These are phyloP conservation scores for Trichophyton simii DNA, from an alignment of 2,329 filamentous ascomycete species.

Conservation along the genomic window DNA sequence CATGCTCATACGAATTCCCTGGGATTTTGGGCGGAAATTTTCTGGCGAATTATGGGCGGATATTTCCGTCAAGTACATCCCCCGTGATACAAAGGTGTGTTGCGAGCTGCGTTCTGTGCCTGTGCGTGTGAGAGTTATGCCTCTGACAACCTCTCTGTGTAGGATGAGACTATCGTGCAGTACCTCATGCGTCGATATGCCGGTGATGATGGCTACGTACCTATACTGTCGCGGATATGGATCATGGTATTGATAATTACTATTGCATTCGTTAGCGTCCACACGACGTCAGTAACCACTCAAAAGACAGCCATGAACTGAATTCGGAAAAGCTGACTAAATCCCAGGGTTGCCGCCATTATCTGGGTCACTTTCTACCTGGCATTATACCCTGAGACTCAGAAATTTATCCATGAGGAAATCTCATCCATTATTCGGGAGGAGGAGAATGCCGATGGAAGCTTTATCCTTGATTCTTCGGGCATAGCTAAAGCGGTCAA, in stretches of 20 bases:
- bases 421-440: not conserved
- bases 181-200: not conserved
- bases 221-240: not conserved
- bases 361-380: not conserved
- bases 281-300: not conserved
- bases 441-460: not conserved
- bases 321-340: not conserved
- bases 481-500: not conserved
- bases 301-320: not conserved
- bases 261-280: not conserved
- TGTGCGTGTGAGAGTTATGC: not conserved
- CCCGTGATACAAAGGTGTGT: not conserved
- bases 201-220: not conserved
- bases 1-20: not conserved
- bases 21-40: not conserved
- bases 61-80: not conserved
- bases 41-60: not conserved
- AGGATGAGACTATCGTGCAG: not conserved
- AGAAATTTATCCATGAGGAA: not conserved
- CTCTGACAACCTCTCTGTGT: not conserved
- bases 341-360: not conserved
- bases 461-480: not conserved
- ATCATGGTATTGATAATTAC: not conserved
- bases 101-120: not conserved
- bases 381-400: not conserved